Conservation (phyloP, 2,329 filamentous ascomycete species). For the Alternaria solani region DNA sequence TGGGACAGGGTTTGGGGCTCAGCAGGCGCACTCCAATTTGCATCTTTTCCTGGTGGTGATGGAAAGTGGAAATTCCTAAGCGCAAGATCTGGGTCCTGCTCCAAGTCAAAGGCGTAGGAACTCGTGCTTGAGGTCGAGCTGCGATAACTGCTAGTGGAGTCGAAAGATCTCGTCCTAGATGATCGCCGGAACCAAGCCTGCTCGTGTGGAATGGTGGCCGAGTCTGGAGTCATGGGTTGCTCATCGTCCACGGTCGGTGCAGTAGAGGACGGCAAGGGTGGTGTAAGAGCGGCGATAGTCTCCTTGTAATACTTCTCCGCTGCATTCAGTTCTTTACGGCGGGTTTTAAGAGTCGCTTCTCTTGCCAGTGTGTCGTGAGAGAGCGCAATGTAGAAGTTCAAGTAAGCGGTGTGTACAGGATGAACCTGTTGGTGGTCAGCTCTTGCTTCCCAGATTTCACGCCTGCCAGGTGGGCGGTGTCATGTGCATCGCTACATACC, state of each 20-base stretch:
- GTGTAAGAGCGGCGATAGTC: conserved; percentile 36
- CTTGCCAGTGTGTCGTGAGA: conserved; percentile 50
- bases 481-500: conserved; percentile 22
- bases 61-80: conserved; percentile 11
- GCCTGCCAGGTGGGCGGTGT: background rate
- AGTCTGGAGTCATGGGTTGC: conserved; percentile 28
- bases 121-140: conserved; percentile 36
- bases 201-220: conserved; percentile 25
- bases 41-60: conserved; percentile 3
- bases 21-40: background rate
- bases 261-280: conserved; percentile 7
- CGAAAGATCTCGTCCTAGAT: conserved; percentile 31
- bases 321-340: conserved; percentile 40
- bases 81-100: conserved; percentile 16
- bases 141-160: conserved; percentile 21
- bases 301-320: conserved; percentile 48
- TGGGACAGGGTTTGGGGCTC: background rate
- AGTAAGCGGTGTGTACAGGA: conserved; percentile 44
- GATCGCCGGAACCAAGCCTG: conserved; percentile 17
- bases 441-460: background rate
- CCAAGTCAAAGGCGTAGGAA: conserved; percentile 22
- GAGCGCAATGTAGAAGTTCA: conserved; percentile 51
- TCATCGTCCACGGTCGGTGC: conserved; percentile 27
- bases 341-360: conserved; percentile 43
- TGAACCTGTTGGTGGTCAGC: conserved; percentile 36